phyloP scores from a whole-genome alignment of 2,329 filamentous ascomycete species.

The Rhynchosporium secalis region DNA sequence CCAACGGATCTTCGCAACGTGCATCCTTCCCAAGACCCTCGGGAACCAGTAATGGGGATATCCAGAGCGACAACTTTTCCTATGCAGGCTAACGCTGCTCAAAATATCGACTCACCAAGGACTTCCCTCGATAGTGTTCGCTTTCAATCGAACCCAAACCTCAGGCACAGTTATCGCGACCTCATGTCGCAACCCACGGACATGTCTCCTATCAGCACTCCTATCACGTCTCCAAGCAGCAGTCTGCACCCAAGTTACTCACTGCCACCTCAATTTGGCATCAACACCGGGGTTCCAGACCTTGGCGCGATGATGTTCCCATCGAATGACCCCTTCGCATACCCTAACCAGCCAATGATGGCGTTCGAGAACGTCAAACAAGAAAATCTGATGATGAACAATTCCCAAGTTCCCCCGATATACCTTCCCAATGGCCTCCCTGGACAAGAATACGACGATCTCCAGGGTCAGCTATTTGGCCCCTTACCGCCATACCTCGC shows the following conservation, averaged over 20 bases:
- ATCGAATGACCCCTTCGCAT: slow-evolving; percentile 74
- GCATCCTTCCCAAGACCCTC: slow-evolving; percentile 3
- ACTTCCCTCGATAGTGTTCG: slow-evolving; percentile 36
- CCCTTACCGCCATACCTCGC: slow-evolving; percentile 68
- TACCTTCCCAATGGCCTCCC: slow-evolving; percentile 36
- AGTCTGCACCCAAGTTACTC: slow-evolving; percentile 29
- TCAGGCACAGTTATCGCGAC: slow-evolving; percentile 36
- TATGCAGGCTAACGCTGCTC: slow-evolving; percentile 32
- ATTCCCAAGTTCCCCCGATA: slow-evolving; percentile 25
- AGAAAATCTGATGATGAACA: slow-evolving; percentile 26
- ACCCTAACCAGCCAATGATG: slow-evolving; percentile 72
- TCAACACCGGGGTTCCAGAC: slow-evolving; percentile 54
- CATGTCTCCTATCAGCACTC: slow-evolving; percentile 34
- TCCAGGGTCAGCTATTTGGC: slow-evolving; percentile 72
- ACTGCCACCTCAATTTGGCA: slow-evolving; percentile 41
- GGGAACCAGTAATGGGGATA: slow-evolving; percentile 1
- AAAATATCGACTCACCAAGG: slow-evolving; percentile 29
- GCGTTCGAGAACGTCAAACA: slow-evolving; percentile 49
- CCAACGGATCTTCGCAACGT: slow-evolving; percentile 36
- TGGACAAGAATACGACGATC: slow-evolving; percentile 51
- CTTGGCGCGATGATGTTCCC: slow-evolving; percentile 80
- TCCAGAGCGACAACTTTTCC: slow-evolving; percentile 37
- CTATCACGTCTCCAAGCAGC: slow-evolving; percentile 29
- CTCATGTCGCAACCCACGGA: slow-evolving; percentile 31
- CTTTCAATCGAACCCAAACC: slow-evolving; percentile 35